These are phyloP conservation scores for Gossypium herbaceum DNA, from an alignment of 345 rosid genomes.

Conservation along the genomic window DNA sequence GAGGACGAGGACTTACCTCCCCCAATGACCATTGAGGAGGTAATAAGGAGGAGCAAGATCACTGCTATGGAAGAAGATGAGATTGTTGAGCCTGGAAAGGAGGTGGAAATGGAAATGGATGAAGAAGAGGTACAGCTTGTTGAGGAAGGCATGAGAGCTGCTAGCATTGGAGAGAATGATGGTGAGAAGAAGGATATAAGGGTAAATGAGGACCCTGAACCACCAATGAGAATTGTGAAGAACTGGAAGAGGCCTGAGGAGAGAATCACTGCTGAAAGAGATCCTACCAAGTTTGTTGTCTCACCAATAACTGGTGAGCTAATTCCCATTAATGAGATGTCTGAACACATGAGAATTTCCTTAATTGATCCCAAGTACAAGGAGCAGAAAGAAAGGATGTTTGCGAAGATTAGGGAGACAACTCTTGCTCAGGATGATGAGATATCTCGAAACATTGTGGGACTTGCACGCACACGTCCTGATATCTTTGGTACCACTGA, in stretches of 20 bases:
- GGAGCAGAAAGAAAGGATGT: slow-evolving; percentile 94
- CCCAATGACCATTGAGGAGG: slow-evolving; percentile 88
- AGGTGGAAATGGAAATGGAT: slow-evolving; percentile 95
- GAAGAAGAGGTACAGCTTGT: slow-evolving; percentile 90
- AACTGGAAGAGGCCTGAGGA: slow-evolving; percentile 98
- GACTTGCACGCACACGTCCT: slow-evolving; percentile 81
- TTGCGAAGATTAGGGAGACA: slow-evolving; percentile 87
- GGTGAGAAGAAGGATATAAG: slow-evolving; percentile 32
- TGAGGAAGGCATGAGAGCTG: slow-evolving; percentile 79
- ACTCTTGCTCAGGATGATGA: slow-evolving; percentile 93
- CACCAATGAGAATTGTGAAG: slow-evolving; percentile 85
- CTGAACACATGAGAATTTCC: slow-evolving; percentile 88
- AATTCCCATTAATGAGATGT: slow-evolving; percentile 86
- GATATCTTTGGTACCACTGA: slow-evolving; percentile 94
- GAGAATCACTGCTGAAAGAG: slow-evolving; percentile 74
- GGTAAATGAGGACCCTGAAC: slow-evolving; percentile 53
- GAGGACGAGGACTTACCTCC: slow-evolving; percentile 82
- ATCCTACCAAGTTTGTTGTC: slow-evolving; percentile 67
- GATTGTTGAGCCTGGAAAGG: slow-evolving; percentile 72
- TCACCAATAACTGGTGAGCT: slow-evolving; percentile 89
- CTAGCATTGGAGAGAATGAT: slow-evolving; percentile 55
- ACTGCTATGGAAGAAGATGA: slow-evolving; percentile 66
- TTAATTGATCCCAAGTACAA: slow-evolving; percentile 91
- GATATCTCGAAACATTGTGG: slow-evolving; percentile 81
- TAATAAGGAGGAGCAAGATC: slow-evolving; percentile 72